A percentile compares a stretch with the other conserved stretches of the same genome.
Conservation (phyloP, 2,329 filamentous ascomycete genomes). For the Helotiales sp. region DNA sequence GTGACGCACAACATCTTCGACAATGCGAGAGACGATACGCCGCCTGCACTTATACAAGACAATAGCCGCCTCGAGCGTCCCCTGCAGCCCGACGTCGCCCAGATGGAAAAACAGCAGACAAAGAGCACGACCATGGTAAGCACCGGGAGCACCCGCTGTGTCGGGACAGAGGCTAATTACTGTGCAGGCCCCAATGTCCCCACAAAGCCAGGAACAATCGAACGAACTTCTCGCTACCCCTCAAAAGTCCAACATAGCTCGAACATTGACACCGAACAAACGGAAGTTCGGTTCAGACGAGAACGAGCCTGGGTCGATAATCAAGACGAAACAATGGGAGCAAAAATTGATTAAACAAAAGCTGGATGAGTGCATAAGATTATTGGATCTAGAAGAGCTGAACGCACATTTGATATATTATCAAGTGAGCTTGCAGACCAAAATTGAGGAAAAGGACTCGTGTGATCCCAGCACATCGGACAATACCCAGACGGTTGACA, state of each 20-base stretch:
- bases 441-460: background rate
- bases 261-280: background rate
- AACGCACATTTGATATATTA: background rate
- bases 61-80: background rate
- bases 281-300: background rate
- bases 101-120: background rate
- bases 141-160: background rate
- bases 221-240: background rate
- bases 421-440: background rate
- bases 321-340: background rate
- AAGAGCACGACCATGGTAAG: background rate
- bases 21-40: background rate
- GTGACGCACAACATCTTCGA: background rate
- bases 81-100: background rate
- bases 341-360: no score
- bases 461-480: background rate
- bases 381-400: background rate
- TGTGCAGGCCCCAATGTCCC: background rate
- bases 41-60: background rate
- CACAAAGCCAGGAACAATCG: background rate
- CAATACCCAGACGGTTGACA: background rate
- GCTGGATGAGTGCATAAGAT: no score
- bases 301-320: background rate
- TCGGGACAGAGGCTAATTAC: background rate
- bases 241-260: background rate